Percentiles rank a stretch among this genome's conserved stretches.
phyloP scores from a whole-genome alignment of 2,329 filamentous ascomycete species.

The Fusarium sambucinum region DNA sequence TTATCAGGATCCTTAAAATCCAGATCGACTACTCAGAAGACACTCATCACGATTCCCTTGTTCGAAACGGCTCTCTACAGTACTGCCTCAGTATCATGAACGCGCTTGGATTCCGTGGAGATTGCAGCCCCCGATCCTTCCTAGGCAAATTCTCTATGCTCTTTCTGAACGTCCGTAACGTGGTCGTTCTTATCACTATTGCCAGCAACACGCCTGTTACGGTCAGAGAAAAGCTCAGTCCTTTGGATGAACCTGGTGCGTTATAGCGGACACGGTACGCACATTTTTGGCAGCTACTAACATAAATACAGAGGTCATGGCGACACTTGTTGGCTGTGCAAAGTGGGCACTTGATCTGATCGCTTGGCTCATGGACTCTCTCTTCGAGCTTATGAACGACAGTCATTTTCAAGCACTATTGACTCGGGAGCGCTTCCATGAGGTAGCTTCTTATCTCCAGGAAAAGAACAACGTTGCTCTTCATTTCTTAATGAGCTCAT shows the following conservation, averaged over 20 bases:
- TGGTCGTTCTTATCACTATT: constrained; percentile 74
- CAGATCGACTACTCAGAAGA: constrained; percentile 87
- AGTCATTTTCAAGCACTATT: constrained; percentile 64
- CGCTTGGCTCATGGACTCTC: constrained; percentile 69
- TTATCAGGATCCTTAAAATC: constrained; percentile 77
- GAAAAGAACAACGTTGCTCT: constrained; percentile 68
- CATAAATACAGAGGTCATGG: constrained; percentile 71
- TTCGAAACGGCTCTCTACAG: constrained; percentile 79
- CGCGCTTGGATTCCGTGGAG: constrained; percentile 78
- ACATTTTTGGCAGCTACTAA: constrained; percentile 10
- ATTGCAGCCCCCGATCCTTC: constrained; percentile 71
- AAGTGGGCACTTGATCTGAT: constrained; percentile 83
- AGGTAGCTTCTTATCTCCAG: constrained; percentile 65
- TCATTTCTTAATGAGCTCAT: constrained; percentile 77
- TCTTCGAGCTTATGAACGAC: constrained; percentile 68
- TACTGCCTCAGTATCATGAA: constrained; percentile 83
- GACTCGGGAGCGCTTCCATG: constrained; percentile 59
- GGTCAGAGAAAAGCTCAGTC: constrained; percentile 67
- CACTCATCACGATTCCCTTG: constrained; percentile 75
- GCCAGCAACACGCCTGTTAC: constrained; percentile 67
- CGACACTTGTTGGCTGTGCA: constrained; percentile 78
- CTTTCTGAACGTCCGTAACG: constrained; percentile 79
- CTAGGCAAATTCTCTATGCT: constrained; percentile 81
- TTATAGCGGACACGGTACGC: background rate
- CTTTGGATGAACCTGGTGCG: constrained; percentile 70